phyloP scores from a whole-genome alignment of 73 alveolate genomes.

The Strombidium stylifer region DNA sequence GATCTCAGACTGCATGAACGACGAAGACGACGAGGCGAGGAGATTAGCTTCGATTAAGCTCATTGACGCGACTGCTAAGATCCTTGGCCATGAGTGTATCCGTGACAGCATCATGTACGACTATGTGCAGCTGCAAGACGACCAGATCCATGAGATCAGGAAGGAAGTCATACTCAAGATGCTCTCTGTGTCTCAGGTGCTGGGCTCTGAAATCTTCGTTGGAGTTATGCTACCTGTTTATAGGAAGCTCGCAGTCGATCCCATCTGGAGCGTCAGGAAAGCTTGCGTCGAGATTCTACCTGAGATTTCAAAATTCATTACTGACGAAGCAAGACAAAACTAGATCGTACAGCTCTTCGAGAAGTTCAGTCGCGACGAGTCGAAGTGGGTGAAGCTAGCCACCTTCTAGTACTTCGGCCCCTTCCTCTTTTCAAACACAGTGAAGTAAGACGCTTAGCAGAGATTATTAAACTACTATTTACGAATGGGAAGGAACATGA shows the following conservation, averaged over 20 bases:
- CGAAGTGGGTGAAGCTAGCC: slow-evolving; percentile 83
- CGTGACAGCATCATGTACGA: slow-evolving; percentile 64
- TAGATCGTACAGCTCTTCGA: slow-evolving; percentile 62
- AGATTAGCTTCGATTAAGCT: slow-evolving; percentile 61
- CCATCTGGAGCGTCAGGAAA: slow-evolving; percentile 85
- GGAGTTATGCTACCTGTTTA: slow-evolving; percentile 69
- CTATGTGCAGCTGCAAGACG: slow-evolving; percentile 63
- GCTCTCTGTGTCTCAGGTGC: slow-evolving; percentile 54
- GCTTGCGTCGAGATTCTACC: slow-evolving; percentile 81
- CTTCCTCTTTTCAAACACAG: slow-evolving; percentile 57
- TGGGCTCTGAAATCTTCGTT: slow-evolving; percentile 47
- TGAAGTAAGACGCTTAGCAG: no score
- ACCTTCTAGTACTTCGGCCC: slow-evolving; percentile 73
- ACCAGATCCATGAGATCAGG: slow-evolving; percentile 61
- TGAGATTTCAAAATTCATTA: slow-evolving; percentile 52
- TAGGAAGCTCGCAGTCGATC: slow-evolving; percentile 65
- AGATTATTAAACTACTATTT: no score
- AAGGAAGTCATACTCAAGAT: slow-evolving; percentile 54
- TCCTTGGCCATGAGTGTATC: slow-evolving; percentile 51
- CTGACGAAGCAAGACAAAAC: slow-evolving; percentile 46
- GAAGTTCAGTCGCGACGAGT: slow-evolving; percentile 60
- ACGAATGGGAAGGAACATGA: no score
- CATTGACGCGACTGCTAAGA: slow-evolving; percentile 48
- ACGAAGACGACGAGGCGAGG: slow-evolving; percentile 47
- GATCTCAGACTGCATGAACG: slow-evolving; percentile 24